Conservation (phyloP, 2,329 filamentous ascomycete genomes). For the Aspergillus sp. region DNA sequence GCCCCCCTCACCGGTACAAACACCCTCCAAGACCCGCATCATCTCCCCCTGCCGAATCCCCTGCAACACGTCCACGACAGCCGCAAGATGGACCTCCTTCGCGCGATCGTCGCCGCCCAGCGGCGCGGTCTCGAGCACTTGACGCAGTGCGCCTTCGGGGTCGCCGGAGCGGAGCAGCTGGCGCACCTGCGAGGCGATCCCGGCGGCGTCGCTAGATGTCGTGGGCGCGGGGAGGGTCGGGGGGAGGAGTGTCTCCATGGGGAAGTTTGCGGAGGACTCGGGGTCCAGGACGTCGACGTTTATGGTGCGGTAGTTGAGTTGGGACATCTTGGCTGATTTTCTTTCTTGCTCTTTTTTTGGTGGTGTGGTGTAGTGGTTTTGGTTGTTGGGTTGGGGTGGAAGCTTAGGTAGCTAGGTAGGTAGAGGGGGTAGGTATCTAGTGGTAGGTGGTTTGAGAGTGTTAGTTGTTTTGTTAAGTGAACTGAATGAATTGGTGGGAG, state of each 20-base stretch:
- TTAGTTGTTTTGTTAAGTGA: background rate
- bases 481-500: background rate
- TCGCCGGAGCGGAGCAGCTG: slow-evolving; percentile 86
- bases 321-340: slow-evolving; percentile 35
- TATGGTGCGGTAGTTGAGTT: slow-evolving; percentile 77
- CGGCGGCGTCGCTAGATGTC: slow-evolving; percentile 74
- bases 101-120: slow-evolving; percentile 54
- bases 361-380: background rate
- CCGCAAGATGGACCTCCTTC: slow-evolving; percentile 84
- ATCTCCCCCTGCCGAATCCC: slow-evolving; percentile 96
- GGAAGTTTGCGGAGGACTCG: slow-evolving; percentile 89
- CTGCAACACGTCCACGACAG: slow-evolving; percentile 88
- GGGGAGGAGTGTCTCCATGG: slow-evolving; percentile 78
- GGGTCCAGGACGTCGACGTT: slow-evolving; percentile 90
- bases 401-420: background rate
- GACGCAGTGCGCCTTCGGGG: slow-evolving; percentile 78
- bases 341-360: background rate
- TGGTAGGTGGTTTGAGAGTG: background rate
- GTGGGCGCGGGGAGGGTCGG: slow-evolving; percentile 67
- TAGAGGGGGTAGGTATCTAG: background rate
- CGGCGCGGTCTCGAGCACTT: slow-evolving; percentile 81
- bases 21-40: slow-evolving; percentile 78
- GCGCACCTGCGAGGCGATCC: slow-evolving; percentile 75
- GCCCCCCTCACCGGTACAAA: slow-evolving; percentile 76
- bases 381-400: background rate